Base-by-base conservation (phyloP, 148 eudicot genomes). In the Polygonum maritimum region DNA sequence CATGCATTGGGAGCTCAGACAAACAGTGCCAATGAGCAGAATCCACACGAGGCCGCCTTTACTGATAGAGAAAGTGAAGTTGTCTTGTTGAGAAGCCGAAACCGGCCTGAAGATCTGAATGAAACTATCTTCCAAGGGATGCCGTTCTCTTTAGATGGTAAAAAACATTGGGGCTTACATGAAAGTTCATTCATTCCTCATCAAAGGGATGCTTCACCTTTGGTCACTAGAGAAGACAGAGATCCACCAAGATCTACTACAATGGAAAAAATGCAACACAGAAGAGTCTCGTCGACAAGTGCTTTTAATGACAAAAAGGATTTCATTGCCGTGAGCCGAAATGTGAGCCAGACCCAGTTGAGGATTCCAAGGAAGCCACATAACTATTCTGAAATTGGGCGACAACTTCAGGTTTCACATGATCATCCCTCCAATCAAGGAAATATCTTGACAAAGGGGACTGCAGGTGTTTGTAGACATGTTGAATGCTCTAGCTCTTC, bases 381-480 rank as follows among this genome's bases (percentile, higher is more conserved):
- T 22, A 79, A 62, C 8, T 76, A 69, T 62, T 44, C 79, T 54
- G 86, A 84, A 70, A 57, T 74, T 15, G 86, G 88, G 76, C 81
- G 79, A 77, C 81, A 80, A 81, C 69, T 77, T 81, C 78, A 74
- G 72, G 71, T 70, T 7, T 82, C 83, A 75, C 80, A 77, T 62
- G 79, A 75, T 49, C 85, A 84, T 36, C 76, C 85, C 40, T 48
- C 86, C 39, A 26, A 78, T 54, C 83, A 80, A 65, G 74, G 80
- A 49, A 80, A 73, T 48, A 85, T 85, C 1, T 78, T 84, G 35
- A 80, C 88, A 76, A 90, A 88, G 83, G 85, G 92, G 82, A 81
- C 85, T 16, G 21, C 74, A 19, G 79, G 81, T 73, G 80, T 63
- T 77, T 74, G 70, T 74, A 83, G 85, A 77, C 85, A 76, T 48